These are phyloP conservation scores for Leccinum solheimii DNA, from an alignment of 1,284 basidiomycete species.

Conservation along the genomic window DNA sequence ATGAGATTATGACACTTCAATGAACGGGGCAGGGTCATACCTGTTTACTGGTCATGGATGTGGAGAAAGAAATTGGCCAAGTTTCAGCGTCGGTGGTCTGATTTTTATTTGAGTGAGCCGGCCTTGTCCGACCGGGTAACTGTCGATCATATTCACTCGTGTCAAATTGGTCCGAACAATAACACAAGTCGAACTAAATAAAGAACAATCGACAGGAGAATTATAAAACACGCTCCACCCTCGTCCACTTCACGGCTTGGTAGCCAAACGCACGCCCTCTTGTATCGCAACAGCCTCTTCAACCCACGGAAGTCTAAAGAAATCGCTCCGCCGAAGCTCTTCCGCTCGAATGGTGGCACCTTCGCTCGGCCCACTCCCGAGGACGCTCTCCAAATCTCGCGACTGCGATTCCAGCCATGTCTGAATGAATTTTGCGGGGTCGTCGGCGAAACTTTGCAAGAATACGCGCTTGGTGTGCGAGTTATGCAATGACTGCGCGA, in stretches of 20 bases:
- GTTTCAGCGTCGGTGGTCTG: conserved; percentile 10
- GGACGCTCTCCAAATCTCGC: conserved; percentile 82
- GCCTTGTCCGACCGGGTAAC: conserved; percentile 13
- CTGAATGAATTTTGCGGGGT: conserved; percentile 83
- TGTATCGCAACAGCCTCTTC: conserved; percentile 65
- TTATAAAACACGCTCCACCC: neutral
- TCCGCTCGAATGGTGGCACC: conserved; percentile 82
- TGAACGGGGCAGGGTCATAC: conserved; percentile 32
- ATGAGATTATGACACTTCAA: neutral
- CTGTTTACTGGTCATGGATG: conserved; percentile 58
- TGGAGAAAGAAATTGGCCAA: neutral
- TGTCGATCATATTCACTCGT: conserved; percentile 10
- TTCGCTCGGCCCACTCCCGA: conserved; percentile 85
- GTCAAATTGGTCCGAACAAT: neutral
- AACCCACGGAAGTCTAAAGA: conserved; percentile 89
- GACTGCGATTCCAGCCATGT: conserved; percentile 92
- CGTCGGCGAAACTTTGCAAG: conserved; percentile 77
- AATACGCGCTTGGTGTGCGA: conserved; percentile 87
- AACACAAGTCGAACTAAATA: neutral
- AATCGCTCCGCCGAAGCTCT: conserved; percentile 85
- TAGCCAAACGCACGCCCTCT: conserved; percentile 52
- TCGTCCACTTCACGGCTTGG: conserved; percentile 34
- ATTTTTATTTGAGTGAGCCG: conserved; percentile 23
- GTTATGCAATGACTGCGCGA: conserved; percentile 83
- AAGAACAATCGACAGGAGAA: neutral